phyloP scores from a whole-genome alignment of 192 early-diverging fungal species.

The Coemansia sp. region DNA sequence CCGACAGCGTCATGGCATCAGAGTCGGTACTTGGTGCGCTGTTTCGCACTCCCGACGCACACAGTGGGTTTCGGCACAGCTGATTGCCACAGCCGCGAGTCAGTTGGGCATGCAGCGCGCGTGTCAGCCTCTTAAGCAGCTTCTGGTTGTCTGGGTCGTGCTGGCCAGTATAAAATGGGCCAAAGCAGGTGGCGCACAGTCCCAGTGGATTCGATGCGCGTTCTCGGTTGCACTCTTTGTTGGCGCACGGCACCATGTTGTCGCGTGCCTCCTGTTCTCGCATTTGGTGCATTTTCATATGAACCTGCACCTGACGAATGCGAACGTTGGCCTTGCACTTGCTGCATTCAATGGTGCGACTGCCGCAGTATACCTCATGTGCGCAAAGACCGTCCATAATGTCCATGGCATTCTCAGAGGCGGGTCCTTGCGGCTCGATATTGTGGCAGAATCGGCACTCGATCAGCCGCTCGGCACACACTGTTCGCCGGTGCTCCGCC shows the following conservation, averaged over 20 bases:
- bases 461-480: conserved; percentile 70
- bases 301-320: conserved; percentile 74
- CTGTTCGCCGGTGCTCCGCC: conserved; percentile 62
- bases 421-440: conserved; percentile 59
- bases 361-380: conserved; percentile 85
- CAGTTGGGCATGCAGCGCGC: conserved; percentile 70
- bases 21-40: neutral
- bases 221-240: conserved; percentile 66
- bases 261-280: conserved; percentile 46
- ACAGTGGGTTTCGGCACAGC: conserved; percentile 64
- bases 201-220: conserved; percentile 54
- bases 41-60: conserved; percentile 24
- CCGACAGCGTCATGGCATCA: neutral
- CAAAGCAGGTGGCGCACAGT: conserved; percentile 75
- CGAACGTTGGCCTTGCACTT: conserved; percentile 69
- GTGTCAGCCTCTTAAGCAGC: conserved; percentile 65
- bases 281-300: conserved; percentile 68
- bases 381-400: conserved; percentile 56
- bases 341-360: conserved; percentile 73
- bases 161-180: conserved; percentile 71
- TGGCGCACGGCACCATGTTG: conserved; percentile 65
- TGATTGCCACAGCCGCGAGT: conserved; percentile 68
- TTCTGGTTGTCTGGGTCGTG: conserved; percentile 75
- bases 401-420: conserved; percentile 57
- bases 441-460: conserved; percentile 82